Base-by-base conservation (phyloP, 2,329 filamentous ascomycete genomes). In the Leptographium wingfieldii region DNA sequence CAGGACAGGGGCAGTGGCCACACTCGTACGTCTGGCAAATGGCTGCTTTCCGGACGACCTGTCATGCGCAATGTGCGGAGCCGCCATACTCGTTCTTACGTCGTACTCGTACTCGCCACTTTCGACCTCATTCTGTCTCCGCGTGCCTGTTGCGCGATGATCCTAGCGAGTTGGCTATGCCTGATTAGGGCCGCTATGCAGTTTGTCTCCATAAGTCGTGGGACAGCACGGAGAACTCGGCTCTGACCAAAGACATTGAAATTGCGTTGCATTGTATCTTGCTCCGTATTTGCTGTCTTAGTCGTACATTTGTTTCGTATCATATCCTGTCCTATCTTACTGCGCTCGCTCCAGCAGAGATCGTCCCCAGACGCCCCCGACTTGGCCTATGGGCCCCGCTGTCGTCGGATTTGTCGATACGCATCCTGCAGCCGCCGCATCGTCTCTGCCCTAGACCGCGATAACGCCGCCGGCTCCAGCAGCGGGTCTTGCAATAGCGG, bases 401-500 rank as follows among this genome's bases (percentile, higher is more conserved):
- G 57, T 35, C 55, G 57, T 27, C 56, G 60, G 16, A 55, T 46
- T 40, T 63, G 57, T 7, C 61, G 64, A 38, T 59, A 63, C 27
- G 81, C 65, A 51, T 73, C 71, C 64, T 72, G 73, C 16, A 83
- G 66, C 64, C 72, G 75, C 59, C 72, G 70, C 54, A 38, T 35
- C 27, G 48, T 57, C 9, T 65, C 62, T 10, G 58, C 57, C 0
- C 11, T 55, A 6, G 64, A 46, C 63, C 52, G 58, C n/a, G 60
- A 48, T 12, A 60, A 10, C 7, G 56, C 29, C 16, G 62, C 60
- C 10, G 53, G 33, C 27, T 60, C 56, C 14, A 63, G 31, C 10
- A 62, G 19, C n/a, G 56, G 80, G 31, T 75, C 70, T n/a, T 67
- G 68, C 25, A 85, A 70, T 14, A 78, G 82, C 0, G 82, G 82